These are phyloP conservation scores for Colletotrichum chlorophyti DNA, from an alignment of 2,329 filamentous ascomycete species.

Conservation along the genomic window DNA sequence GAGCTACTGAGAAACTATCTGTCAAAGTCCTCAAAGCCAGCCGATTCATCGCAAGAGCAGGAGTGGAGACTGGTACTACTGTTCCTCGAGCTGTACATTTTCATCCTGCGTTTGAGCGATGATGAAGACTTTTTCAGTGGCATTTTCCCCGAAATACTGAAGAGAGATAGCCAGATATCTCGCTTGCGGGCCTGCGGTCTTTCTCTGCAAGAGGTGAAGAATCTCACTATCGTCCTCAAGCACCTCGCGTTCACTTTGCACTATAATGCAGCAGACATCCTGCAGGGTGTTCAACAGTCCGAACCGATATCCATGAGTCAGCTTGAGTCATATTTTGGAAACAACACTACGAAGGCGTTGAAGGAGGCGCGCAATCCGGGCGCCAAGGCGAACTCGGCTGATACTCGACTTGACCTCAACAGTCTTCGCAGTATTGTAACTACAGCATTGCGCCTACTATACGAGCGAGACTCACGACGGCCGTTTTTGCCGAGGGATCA, in stretches of 20 bases:
- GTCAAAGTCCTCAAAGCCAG: constrained; percentile 31
- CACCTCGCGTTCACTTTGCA: constrained; percentile 90
- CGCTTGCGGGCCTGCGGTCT: constrained; percentile 71
- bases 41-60: constrained; percentile 49
- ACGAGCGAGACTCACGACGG: constrained; percentile 90
- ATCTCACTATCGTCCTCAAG: constrained; percentile 84
- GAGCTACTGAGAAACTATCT: constrained; percentile 37
- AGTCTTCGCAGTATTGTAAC: constrained; percentile 84
- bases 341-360: background rate
- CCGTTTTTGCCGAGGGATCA: constrained; percentile 83
- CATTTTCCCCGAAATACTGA: constrained; percentile 47
- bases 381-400: constrained; percentile 5
- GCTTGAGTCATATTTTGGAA: constrained; percentile 27
- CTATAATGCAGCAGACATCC: constrained; percentile 76
- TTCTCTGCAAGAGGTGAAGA: constrained; percentile 72
- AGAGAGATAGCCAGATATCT: constrained; percentile 44
- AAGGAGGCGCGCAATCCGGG: constrained; percentile 6
- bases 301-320: constrained; percentile 15
- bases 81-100: constrained; percentile 93
- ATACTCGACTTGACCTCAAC: constrained; percentile 66
- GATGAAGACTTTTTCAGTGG: constrained; percentile 91
- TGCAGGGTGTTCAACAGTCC: constrained; percentile 33
- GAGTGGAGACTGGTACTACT: constrained; percentile 91
- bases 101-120: constrained; percentile 90
- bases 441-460: constrained; percentile 82